These are phyloP conservation scores for cucumber (Cucumis sativus) DNA, from an alignment of 306 rosid species.

Conservation along the genomic window DNA sequence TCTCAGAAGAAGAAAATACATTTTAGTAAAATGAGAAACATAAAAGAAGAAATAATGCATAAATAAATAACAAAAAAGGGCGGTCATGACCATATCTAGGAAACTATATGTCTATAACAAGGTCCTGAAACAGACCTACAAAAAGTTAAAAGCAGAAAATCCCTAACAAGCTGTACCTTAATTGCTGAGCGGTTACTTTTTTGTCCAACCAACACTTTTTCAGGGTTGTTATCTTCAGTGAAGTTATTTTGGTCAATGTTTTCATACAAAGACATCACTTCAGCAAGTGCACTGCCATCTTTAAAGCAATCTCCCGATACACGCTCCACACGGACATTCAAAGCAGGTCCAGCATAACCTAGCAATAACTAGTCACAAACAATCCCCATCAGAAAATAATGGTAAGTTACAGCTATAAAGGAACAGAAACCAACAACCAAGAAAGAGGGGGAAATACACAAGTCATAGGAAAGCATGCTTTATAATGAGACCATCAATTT, in stretches of 20 bases:
- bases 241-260: constrained; percentile 24
- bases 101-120: not conserved
- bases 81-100: not conserved
- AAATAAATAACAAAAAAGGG: not conserved
- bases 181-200: constrained; percentile 31
- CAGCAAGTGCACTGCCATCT: constrained; percentile 78
- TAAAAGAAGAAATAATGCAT: not conserved
- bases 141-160: not conserved
- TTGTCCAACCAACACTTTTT: constrained; percentile 21
- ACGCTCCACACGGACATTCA: constrained; percentile 71
- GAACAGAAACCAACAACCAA: not conserved
- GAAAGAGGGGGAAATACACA: not conserved
- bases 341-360: constrained; percentile 87
- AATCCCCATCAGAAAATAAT: constrained; percentile 1
- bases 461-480: not conserved
- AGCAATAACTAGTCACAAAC: constrained; percentile 43
- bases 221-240: constrained; percentile 21
- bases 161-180: constrained; percentile 33
- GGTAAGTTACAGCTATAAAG: not conserved
- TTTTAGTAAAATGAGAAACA: constrained; percentile 9
- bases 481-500: not conserved
- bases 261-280: constrained; percentile 60
- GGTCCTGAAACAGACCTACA: not conserved
- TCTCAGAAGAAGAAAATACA: constrained; percentile 1
- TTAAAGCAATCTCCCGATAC: constrained; percentile 50